A percentile compares a stretch with the other conserved stretches of the same genome.
These are phyloP conservation scores for Gaeumannomyces tritici DNA, from an alignment of 2,329 filamentous ascomycete genomes.

Conservation along the genomic window DNA sequence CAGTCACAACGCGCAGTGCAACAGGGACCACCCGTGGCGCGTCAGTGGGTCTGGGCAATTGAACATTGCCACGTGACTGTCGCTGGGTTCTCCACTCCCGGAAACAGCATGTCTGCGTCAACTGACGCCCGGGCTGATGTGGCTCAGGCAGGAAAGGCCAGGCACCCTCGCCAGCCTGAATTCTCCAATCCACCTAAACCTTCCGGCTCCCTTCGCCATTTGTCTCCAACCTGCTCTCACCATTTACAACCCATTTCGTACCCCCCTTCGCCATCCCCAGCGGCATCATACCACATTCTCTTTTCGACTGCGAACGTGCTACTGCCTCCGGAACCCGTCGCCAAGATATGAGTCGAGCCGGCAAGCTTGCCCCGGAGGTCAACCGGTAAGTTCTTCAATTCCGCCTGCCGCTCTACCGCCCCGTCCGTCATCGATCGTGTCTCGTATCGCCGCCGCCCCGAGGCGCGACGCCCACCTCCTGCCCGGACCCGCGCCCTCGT, in stretches of 20 bases:
- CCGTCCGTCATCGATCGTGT: conserved; percentile 13
- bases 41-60: neutral
- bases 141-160: neutral
- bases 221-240: neutral
- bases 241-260: neutral
- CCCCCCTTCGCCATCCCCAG: conserved; percentile 2
- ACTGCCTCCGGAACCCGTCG: neutral
- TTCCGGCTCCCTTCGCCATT: neutral
- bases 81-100: neutral
- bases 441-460: neutral
- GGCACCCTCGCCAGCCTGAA: neutral
- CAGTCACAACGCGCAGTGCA: neutral
- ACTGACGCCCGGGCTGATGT: neutral
- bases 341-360: conserved; percentile 89
- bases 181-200: neutral
- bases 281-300: neutral
- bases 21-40: neutral
- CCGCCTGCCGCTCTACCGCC: neutral
- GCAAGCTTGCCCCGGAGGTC: conserved; percentile 98
- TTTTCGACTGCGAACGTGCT: conserved; percentile 3
- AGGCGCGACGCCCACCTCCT: neutral
- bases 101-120: neutral
- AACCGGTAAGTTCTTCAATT: conserved; percentile 63
- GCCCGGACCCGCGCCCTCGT: neutral
- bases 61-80: neutral